Percentiles rank a stretch among this genome's conserved stretches.
phyloP scores from a whole-genome alignment of 768 basidiomycete species.

The Auriculariales sp. region DNA sequence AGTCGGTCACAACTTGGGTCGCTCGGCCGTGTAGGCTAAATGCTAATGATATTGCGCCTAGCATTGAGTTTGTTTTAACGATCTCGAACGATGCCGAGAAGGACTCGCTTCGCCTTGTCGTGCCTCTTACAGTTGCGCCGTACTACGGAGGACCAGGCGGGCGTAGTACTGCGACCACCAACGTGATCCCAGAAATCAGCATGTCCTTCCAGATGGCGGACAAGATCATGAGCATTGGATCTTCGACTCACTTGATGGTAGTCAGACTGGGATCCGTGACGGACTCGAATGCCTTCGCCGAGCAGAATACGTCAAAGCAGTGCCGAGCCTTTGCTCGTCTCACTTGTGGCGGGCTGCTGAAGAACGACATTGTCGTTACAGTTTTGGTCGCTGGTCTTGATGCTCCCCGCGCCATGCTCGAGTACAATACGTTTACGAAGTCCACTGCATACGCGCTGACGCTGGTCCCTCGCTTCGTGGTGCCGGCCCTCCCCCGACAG shows the following conservation, averaged over 20 bases:
- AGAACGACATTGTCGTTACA: constrained; percentile 34
- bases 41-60: neutral
- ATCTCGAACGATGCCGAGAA: neutral
- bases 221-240: constrained; percentile 7
- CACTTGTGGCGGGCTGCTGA: constrained; percentile 28
- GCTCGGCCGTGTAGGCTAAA: too few relatives aligned
- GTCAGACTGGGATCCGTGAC: constrained; percentile 24
- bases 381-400: constrained; percentile 36
- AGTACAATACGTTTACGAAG: too few relatives aligned
- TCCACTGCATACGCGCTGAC: constrained; percentile 32
- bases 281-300: constrained; percentile 25
- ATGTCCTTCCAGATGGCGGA: constrained; percentile 5
- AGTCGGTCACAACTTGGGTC: neutral
- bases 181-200: constrained; percentile 4
- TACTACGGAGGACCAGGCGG: constrained; percentile 3
- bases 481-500: constrained; percentile 28
- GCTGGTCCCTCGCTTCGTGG: constrained; percentile 36
- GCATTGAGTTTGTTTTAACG: constrained; percentile 33
- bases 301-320: constrained; percentile 19
- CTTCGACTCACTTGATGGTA: constrained; percentile 10
- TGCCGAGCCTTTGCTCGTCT: constrained; percentile 15
- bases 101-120: constrained; percentile 3
- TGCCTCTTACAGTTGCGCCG: constrained; percentile 7
- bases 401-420: constrained; percentile 40
- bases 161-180: neutral